These are phyloP conservation scores for Firmiana major DNA, from an alignment of 345 rosid genomes.

Conservation along the genomic window DNA sequence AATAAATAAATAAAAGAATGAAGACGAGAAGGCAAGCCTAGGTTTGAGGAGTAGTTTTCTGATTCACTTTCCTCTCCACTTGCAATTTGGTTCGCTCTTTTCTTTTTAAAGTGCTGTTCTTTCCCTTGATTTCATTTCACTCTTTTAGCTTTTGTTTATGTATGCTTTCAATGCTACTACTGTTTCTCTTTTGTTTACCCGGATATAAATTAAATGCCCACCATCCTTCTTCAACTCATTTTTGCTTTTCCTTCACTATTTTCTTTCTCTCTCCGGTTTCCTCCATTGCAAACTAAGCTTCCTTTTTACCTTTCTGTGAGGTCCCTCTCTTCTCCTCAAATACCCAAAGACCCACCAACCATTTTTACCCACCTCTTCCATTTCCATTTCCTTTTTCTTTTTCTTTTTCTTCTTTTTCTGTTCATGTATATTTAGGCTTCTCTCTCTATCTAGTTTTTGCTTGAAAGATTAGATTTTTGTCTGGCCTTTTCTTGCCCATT, in stretches of 20 bases:
- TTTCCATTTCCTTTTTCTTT: neutral
- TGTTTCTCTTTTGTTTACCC: too few species aligned
- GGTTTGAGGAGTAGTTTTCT: conserved; percentile 4
- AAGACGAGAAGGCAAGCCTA: neutral
- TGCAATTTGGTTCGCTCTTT: conserved; percentile 17
- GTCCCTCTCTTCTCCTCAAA: conserved; percentile 8
- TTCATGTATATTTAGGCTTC: neutral
- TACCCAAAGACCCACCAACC: conserved; percentile 52
- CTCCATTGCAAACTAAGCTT: conserved; percentile 93
- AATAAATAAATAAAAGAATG: too few species aligned
- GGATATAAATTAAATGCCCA: too few species aligned
- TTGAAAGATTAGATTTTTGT: conserved; percentile 39
- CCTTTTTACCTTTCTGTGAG: conserved; percentile 47
- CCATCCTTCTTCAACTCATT: conserved; percentile 1
- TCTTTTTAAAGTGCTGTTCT: too few species aligned
- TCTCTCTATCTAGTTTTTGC: conserved; percentile 23
- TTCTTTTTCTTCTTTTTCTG: too few species aligned
- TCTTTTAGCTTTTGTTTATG: too few species aligned
- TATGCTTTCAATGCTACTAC: too few species aligned
- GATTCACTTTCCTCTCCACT: neutral
- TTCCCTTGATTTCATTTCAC: too few species aligned
- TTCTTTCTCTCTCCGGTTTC: conserved; percentile 44
- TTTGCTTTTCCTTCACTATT: conserved; percentile 47
- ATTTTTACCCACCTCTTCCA: conserved; percentile 30
- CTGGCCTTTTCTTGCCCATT: conserved; percentile 28